These are phyloP conservation scores for Canavalia gladiata DNA, from an alignment of 306 rosid genomes.

Conservation along the genomic window DNA sequence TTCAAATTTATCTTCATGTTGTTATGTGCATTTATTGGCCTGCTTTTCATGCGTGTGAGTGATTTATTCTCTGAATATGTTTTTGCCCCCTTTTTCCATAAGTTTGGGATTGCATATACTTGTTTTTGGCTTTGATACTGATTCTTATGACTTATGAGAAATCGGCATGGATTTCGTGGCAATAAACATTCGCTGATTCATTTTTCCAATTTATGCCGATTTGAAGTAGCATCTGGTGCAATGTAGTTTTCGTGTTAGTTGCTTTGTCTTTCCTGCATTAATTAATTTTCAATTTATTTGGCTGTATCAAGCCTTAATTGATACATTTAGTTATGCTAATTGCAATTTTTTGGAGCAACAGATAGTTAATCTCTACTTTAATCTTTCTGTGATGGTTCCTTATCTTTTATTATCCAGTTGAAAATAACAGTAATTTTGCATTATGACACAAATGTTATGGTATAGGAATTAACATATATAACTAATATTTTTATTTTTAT, in stretches of 20 bases:
- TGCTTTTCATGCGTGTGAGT: not conserved
- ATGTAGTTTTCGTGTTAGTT: not conserved
- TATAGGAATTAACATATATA: no score
- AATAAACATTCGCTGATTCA: not conserved
- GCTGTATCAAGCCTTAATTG: constrained; percentile 1
- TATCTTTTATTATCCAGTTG: not conserved
- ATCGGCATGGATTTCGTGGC: constrained; percentile 9
- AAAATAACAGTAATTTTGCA: no score
- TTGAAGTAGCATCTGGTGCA: constrained; percentile 1
- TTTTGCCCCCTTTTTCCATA: not conserved
- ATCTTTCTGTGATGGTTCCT: not conserved
- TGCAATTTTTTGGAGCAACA: not conserved
- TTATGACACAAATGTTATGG: no score
- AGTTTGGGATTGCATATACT: not conserved
- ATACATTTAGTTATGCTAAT: not conserved
- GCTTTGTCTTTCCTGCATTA: not conserved
- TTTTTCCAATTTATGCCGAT: not conserved
- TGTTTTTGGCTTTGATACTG: constrained; percentile 7
- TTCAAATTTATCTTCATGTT: constrained; percentile 23
- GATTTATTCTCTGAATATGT: not conserved
- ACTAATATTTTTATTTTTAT: no score
- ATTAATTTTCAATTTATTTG: constrained; percentile 19
- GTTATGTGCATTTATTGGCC: not conserved
- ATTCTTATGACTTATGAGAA: not conserved
- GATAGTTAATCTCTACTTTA: not conserved